Conservation (phyloP, 2,329 filamentous ascomycete genomes). For the Pezicula rhizophila region DNA sequence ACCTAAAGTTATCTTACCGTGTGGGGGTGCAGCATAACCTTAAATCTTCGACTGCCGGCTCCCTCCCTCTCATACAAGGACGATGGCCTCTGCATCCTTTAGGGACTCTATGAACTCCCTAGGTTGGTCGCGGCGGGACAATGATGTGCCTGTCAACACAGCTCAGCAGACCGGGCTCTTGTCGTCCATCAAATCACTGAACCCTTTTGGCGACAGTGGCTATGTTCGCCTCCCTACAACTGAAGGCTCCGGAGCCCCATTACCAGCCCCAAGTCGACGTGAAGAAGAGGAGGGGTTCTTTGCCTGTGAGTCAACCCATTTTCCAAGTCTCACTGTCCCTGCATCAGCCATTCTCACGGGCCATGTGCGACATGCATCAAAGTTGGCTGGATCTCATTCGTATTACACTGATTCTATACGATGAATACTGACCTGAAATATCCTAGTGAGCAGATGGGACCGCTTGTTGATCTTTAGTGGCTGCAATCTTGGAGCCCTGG, state of each 20-base stretch:
- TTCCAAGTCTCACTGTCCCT: constrained; percentile 22
- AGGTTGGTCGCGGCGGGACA: constrained; percentile 84
- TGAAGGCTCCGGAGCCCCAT: constrained; percentile 74
- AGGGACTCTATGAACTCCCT: constrained; percentile 91
- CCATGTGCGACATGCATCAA: constrained; percentile 21
- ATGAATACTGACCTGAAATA: constrained; percentile 27
- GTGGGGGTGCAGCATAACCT: constrained; percentile 9
- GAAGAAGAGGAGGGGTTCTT: constrained; percentile 97
- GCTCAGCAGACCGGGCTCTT: constrained; percentile 66
- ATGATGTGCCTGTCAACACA: constrained; percentile 70
- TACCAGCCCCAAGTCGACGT: constrained; percentile 76
- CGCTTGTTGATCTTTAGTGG: constrained; percentile 85
- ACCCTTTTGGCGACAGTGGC: constrained; percentile 80
- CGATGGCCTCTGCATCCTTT: constrained; percentile 84
- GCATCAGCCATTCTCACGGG: constrained; percentile 22
- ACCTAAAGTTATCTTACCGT: neutral
- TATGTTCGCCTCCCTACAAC: constrained; percentile 87
- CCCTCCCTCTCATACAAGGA: constrained; percentile 11
- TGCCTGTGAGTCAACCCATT: constrained; percentile 65
- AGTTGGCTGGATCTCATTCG: constrained; percentile 17
- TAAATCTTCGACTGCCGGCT: constrained; percentile 17
- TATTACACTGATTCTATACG: constrained; percentile 14
- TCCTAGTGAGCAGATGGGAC: constrained; percentile 92
- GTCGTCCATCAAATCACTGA: constrained; percentile 75
- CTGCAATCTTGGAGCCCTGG: constrained; percentile 82